Base-by-base conservation (phyloP, 345 rosid species). In the Brassica juncea region DNA sequence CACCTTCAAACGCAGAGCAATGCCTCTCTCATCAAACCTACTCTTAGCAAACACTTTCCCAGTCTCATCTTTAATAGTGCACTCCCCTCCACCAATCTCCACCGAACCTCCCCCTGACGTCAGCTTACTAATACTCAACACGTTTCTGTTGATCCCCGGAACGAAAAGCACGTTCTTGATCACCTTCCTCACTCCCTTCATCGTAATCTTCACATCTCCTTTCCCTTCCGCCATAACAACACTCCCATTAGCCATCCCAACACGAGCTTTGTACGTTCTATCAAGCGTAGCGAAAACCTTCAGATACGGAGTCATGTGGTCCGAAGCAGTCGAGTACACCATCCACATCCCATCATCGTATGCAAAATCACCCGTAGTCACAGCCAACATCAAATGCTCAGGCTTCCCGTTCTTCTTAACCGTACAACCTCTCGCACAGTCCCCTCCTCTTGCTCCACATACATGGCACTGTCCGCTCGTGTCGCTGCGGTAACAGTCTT, bases 231-330 rank as follows among this genome's bases (percentile, higher is more conserved):
- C 47, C 66, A 64, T 25, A 1, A 55, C 14, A n/a, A 64, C 5
- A 0, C 0, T 27, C 6, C 76, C 76, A 0, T 71, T 2, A 14
- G 25, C 66, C 14, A 71, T 0, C 0, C 4, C 15, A 25, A 77
- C 34, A 10, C 15, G 6, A 39, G 34, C 59, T 42, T 47, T 65
- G 61, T 65, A 64, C 0, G 49, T 55, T 71, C 60, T 39, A 34
- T 78, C 81, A 0, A 78, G 0, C 37, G 32, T 54, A 0, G 81
- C 42, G 76, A 71, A 78, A 19, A 5, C n/a, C 67, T 71, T 71
- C 35, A 11, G 31, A 55, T 71, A 71, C 0, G 71, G 81, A 78
- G 72, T 78, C 81, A 78, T 71, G 47, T 78, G 76, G 1, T 55
- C 8, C 8, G 76, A 25, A 6, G 47, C 1, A 5, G 21, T 1